Conservation (phyloP, 768 basidiomycete species). For the Leucogyrophana mollusca region DNA sequence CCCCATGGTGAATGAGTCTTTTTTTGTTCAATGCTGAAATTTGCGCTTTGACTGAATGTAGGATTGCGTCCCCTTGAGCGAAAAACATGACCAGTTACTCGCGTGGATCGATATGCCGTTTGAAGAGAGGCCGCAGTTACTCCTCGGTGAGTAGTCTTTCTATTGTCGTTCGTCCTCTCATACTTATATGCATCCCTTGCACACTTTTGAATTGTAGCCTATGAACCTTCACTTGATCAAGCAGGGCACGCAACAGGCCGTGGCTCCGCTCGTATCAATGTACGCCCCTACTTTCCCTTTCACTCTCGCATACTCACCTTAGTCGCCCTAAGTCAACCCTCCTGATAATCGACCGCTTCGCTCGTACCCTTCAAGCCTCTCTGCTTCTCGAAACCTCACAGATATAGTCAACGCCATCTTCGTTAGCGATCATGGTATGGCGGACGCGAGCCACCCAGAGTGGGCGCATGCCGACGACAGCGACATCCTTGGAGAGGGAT, state of each 20-base stretch:
- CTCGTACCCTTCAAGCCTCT: conserved; percentile 61
- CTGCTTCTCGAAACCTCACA: conserved; percentile 72
- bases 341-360: conserved; percentile 67
- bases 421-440: conserved; percentile 92
- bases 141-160: conserved; percentile 52
- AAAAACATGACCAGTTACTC: conserved; percentile 77
- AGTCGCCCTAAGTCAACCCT: conserved; percentile 63
- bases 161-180: too few species aligned
- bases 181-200: too few species aligned
- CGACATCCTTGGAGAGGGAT: conserved; percentile 61
- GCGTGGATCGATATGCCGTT: conserved; percentile 81
- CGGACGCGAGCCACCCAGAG: conserved; percentile 77
- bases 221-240: conserved; percentile 86
- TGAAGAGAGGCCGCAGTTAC: conserved; percentile 70
- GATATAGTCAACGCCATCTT: conserved; percentile 87
- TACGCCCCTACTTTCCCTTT: conserved; percentile 31
- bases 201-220: conserved; percentile 54
- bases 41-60: too few species aligned
- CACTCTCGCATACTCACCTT: too few species aligned
- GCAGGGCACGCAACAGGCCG: conserved; percentile 77
- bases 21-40: too few species aligned
- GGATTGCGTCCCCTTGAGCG: conserved; percentile 62
- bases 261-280: conserved; percentile 67
- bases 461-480: conserved; percentile 81
- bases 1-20: too few species aligned